These are phyloP conservation scores for Tylopilus orsonianus DNA, from an alignment of 1,284 basidiomycete species.

Conservation along the genomic window DNA sequence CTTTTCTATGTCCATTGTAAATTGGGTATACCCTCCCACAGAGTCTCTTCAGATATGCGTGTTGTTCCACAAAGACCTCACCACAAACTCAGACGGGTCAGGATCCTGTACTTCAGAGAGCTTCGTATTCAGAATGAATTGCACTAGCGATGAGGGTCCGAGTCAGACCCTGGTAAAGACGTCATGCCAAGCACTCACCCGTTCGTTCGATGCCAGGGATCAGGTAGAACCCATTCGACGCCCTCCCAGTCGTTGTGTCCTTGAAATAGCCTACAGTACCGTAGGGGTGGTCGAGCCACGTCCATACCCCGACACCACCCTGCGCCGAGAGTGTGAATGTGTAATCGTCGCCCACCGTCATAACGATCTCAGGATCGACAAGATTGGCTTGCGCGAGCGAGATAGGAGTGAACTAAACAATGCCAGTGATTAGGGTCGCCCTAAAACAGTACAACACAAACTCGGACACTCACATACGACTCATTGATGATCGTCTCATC, in stretches of 20 bases:
- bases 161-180: background rate
- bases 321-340: slow-evolving; percentile 53
- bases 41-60: slow-evolving; percentile 37
- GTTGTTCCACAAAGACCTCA: slow-evolving; percentile 59
- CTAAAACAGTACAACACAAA: background rate
- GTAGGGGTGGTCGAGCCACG: slow-evolving; percentile 58
- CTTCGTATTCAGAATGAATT: slow-evolving; percentile 42
- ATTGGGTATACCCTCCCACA: background rate
- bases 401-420: slow-evolving; percentile 49
- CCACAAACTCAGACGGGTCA: slow-evolving; percentile 47
- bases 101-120: slow-evolving; percentile 41
- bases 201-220: slow-evolving; percentile 49
- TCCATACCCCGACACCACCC: slow-evolving; percentile 55
- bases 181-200: slow-evolving; percentile 34
- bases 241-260: slow-evolving; percentile 40
- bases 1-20: no score
- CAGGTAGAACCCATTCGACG: slow-evolving; percentile 54
- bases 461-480: slow-evolving; percentile 45
- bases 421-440: background rate
- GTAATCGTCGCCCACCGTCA: slow-evolving; percentile 36
- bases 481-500: slow-evolving; percentile 48
- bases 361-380: slow-evolving; percentile 46
- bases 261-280: slow-evolving; percentile 56
- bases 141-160: slow-evolving; percentile 36
- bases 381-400: slow-evolving; percentile 47